A percentile compares a stretch with the other conserved stretches of the same genome.
These are phyloP conservation scores for Coemansia sp. DNA, from an alignment of 192 early-diverging fungal species.

Conservation along the genomic window DNA sequence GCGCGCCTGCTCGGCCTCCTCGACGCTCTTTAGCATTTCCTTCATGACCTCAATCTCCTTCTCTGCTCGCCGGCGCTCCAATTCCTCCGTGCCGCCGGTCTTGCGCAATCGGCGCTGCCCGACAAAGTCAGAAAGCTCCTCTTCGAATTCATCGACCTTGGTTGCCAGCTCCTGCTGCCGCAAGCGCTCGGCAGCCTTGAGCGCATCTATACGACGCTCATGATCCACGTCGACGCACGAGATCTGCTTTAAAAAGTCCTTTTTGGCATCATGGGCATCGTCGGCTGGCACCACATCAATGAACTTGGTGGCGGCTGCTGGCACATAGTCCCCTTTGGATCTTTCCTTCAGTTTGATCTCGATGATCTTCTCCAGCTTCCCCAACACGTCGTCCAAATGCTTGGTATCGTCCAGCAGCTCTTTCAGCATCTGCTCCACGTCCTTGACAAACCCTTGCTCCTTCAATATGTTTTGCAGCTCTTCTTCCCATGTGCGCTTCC, in stretches of 20 bases:
- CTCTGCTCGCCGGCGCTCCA: constrained; percentile 66
- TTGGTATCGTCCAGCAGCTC: constrained; percentile 66
- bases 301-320: constrained; percentile 28
- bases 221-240: constrained; percentile 66
- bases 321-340: constrained; percentile 35
- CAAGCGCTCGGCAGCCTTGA: constrained; percentile 64
- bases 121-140: constrained; percentile 69
- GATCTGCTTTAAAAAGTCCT: constrained; percentile 68
- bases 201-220: constrained; percentile 61
- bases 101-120: constrained; percentile 63
- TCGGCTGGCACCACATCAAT: constrained; percentile 58
- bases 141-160: constrained; percentile 74
- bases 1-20: constrained; percentile 42
- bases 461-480: constrained; percentile 78
- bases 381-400: constrained; percentile 59
- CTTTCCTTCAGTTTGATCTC: constrained; percentile 54
- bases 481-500: constrained; percentile 83
- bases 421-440: constrained; percentile 68
- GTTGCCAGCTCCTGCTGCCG: constrained; percentile 64
- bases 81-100: constrained; percentile 72
- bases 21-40: constrained; percentile 52
- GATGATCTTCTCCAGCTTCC: constrained; percentile 62
- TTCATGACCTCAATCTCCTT: constrained; percentile 64
- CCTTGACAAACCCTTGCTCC: constrained; percentile 78
- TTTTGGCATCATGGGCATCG: constrained; percentile 64